Conservation (phyloP, 306 rosid species). For the Benincasa hispida region DNA sequence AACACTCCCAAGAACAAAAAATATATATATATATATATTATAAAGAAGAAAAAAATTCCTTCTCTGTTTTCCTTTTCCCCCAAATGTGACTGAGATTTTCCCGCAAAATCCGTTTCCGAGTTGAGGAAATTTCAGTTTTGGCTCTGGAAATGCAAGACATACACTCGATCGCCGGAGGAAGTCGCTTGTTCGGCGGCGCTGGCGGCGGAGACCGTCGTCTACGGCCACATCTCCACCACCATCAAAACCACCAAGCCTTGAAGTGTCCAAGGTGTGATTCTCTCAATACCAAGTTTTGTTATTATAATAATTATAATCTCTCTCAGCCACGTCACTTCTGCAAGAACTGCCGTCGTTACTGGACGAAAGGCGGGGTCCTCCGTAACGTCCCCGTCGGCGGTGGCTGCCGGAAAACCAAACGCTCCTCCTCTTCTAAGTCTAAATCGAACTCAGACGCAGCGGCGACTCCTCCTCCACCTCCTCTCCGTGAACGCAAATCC, state of each 20-base stretch:
- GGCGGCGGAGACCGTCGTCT: slow-evolving; percentile 42
- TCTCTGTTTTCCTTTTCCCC: neutral
- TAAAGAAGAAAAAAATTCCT: neutral
- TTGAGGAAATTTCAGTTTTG: neutral
- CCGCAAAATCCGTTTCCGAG: too few relatives aligned
- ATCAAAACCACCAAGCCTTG: slow-evolving; percentile 42
- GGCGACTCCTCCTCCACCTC: slow-evolving; percentile 9
- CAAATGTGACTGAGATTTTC: neutral
- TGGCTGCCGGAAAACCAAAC: slow-evolving; percentile 84
- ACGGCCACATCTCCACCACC: slow-evolving; percentile 31
- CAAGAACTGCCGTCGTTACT: slow-evolving; percentile 90
- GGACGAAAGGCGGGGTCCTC: slow-evolving; percentile 98
- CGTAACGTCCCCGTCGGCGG: slow-evolving; percentile 99
- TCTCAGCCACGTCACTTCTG: slow-evolving; percentile 99
- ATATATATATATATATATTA: accelerated
- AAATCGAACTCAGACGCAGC: slow-evolving; percentile 12
- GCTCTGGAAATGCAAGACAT: slow-evolving; percentile 63
- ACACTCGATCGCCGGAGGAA: slow-evolving; percentile 44
- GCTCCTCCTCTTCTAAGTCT: slow-evolving; percentile 38
- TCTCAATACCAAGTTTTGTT: slow-evolving; percentile 86
- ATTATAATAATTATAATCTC: slow-evolving; percentile 92
- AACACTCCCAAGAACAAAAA: neutral
- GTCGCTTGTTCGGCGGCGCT: slow-evolving; percentile 38
- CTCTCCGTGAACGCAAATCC: slow-evolving; percentile 27
- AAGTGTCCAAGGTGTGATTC: slow-evolving; percentile 95